phyloP scores from a whole-genome alignment of 371 early-diverging fungal species.

The Rhizomucor pusillus region DNA sequence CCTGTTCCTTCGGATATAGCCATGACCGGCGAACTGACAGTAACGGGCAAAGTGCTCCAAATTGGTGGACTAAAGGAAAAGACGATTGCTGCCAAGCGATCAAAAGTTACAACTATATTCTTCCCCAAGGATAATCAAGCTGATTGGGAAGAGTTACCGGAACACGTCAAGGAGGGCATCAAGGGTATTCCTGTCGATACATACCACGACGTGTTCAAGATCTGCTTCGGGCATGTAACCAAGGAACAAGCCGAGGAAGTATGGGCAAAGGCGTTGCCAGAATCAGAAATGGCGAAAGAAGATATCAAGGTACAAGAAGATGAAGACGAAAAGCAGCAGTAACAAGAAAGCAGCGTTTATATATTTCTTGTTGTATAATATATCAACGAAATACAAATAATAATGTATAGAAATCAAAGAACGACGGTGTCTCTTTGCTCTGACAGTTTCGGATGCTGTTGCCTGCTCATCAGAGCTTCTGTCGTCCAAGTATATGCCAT shows the following conservation, averaged over 20 bases:
- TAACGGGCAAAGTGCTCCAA: conserved; percentile 94
- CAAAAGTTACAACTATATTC: conserved; percentile 81
- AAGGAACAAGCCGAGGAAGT: conserved; percentile 30
- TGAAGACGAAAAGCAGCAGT: no score
- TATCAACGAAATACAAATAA: no score
- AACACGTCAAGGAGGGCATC: conserved; percentile 86
- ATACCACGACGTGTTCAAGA: conserved; percentile 70
- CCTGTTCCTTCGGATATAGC: conserved; percentile 83
- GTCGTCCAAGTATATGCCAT: conserved; percentile 60
- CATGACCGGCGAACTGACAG: conserved; percentile 97
- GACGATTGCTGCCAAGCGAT: conserved; percentile 94
- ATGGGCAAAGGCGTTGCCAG: conserved; percentile 29
- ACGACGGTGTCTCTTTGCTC: no score
- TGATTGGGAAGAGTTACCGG: conserved; percentile 95
- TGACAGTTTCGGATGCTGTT: no score
- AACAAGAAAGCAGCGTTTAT: no score
- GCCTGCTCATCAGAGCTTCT: no score
- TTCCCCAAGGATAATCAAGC: conserved; percentile 88
- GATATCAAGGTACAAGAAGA: no score
- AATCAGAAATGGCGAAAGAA: conserved; percentile 11
- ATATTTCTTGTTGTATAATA: no score
- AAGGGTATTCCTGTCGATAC: conserved; percentile 78
- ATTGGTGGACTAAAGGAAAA: conserved; percentile 98
- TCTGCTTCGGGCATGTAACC: conserved; percentile 40
- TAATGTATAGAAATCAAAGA: no score